Evolutionary conservation across 371 early-diverging fungal genomes (phyloP), one percentile per base, ranked within the genome.

Genomic region (Mucor indicus): DNA sequence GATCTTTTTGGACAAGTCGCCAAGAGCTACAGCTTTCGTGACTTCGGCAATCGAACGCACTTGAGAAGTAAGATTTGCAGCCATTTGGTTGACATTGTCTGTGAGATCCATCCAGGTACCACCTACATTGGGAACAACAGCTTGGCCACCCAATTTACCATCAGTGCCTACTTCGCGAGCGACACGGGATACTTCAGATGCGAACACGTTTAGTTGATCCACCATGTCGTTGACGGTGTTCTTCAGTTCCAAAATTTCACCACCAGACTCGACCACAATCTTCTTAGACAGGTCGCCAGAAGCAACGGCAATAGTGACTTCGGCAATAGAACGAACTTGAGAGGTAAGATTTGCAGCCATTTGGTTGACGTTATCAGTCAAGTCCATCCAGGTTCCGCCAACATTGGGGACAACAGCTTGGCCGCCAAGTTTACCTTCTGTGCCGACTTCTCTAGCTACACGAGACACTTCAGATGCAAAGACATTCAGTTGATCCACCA

Each of bases 41-140:
- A 81, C 82, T 4, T 55, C 61, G 4, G 80, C 80, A 47, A 81
- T 81, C 4, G 70, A 67, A 15, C 80, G 66, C 9, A 81, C 79
- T 53, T 81, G 81, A n/a, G 61, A 56, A 2, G 81, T 81, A 1
- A 81, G 39, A 31, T 81, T 81, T 27, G 66, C 44, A 0, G 81
- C 81, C 81, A 81, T 81, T 21, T 62, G 70, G 21, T 81, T 81
- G 35, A 81, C 77, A 41, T 75, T 80, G 27, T 77, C 72, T 3
- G 84, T 83, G 8, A 83, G 57, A 29, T 75, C 78, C 44, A 75
- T 77, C 84, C 84, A 83, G 0, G 75, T 80, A 9, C 84, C 84
- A 29, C 55, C 77, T 1, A 80, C 79, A 22, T 64, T 71, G 15
- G 71, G 54, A 0, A 81, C 81, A 5, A 70, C 60, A 5, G 84